Conservation (phyloP, 148 eudicot species). For the Vaccinium macrocarpon region DNA sequence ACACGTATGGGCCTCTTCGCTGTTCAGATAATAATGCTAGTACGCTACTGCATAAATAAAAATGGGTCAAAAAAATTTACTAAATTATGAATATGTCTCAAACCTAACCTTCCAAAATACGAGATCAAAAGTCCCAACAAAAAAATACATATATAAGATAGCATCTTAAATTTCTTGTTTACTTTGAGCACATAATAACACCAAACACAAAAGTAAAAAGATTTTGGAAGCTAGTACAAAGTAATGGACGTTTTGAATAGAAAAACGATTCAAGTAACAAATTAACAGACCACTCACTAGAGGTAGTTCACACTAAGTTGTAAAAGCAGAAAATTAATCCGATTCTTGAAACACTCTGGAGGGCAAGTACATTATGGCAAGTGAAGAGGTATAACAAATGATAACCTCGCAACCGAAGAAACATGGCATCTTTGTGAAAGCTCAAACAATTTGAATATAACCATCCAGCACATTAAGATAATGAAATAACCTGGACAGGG, state of each 20-base stretch:
- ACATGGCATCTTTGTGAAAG: not conserved
- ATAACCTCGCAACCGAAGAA: not conserved
- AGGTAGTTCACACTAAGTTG: not conserved
- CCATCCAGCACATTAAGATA: not conserved
- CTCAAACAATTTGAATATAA: not conserved
- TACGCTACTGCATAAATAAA: not conserved
- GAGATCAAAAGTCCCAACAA: not conserved
- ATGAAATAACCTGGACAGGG: constrained; percentile 78
- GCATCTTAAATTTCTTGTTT: not conserved
- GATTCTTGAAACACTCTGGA: not conserved
- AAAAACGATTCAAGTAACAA: not conserved
- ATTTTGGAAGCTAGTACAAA: not conserved
- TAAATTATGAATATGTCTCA: not conserved
- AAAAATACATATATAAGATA: too few species aligned
- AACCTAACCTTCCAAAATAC: not conserved
- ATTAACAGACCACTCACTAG: not conserved
- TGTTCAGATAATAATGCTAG: not conserved
- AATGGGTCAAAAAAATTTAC: not conserved
- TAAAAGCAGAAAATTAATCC: not conserved
- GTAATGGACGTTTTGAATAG: too few species aligned
- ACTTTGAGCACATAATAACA: not conserved
- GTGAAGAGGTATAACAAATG: not conserved
- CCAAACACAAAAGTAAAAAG: not conserved
- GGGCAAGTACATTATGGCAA: not conserved
- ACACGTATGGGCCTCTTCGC: not conserved